A percentile compares a stretch with the other conserved stretches of the same genome.
phyloP scores from a whole-genome alignment of 2,329 filamentous ascomycete species.

The Didymella lethalis region DNA sequence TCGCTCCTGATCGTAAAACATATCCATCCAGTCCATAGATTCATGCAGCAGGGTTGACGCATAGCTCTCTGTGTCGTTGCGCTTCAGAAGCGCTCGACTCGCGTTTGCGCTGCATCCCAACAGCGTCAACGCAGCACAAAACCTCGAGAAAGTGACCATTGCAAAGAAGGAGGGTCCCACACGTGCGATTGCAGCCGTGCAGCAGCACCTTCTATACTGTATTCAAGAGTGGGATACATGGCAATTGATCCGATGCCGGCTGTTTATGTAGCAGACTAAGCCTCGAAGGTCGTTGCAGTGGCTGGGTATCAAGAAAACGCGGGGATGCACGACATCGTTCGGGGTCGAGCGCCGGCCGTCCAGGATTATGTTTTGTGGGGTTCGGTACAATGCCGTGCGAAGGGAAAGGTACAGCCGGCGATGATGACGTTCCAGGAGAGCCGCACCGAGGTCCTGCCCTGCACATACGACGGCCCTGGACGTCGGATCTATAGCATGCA shows the following conservation, averaged over 20 bases:
- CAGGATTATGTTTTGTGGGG: conserved; percentile 24
- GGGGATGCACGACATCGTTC: conserved; percentile 15
- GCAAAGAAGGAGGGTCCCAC: not conserved
- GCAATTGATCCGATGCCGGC: conserved; percentile 11
- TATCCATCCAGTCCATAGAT: conserved; percentile 65
- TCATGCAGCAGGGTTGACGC: conserved; percentile 45
- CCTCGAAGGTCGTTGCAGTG: conserved; percentile 4
- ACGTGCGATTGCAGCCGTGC: not conserved
- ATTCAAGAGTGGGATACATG: not conserved
- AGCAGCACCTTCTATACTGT: conserved; percentile 10
- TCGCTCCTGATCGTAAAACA: conserved; percentile 60
- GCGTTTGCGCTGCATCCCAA: conserved; percentile 19
- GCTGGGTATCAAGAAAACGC: conserved; percentile 15
- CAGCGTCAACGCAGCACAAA: conserved; percentile 24
- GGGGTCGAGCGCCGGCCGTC: conserved; percentile 21
- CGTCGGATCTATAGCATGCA: not conserved
- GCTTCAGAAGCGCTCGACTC: conserved; percentile 12
- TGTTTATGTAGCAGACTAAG: not conserved
- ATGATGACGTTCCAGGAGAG: conserved; percentile 21
- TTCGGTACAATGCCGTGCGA: conserved; percentile 28
- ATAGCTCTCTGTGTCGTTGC: conserved; percentile 30
- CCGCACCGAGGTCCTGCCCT: conserved; percentile 16
- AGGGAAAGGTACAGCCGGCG: conserved; percentile 18
- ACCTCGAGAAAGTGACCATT: conserved; percentile 21
- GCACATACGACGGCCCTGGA: conserved; percentile 4